phyloP scores from a whole-genome alignment of 1,284 basidiomycete species.

The Rugiboletus extremiorientalis region DNA sequence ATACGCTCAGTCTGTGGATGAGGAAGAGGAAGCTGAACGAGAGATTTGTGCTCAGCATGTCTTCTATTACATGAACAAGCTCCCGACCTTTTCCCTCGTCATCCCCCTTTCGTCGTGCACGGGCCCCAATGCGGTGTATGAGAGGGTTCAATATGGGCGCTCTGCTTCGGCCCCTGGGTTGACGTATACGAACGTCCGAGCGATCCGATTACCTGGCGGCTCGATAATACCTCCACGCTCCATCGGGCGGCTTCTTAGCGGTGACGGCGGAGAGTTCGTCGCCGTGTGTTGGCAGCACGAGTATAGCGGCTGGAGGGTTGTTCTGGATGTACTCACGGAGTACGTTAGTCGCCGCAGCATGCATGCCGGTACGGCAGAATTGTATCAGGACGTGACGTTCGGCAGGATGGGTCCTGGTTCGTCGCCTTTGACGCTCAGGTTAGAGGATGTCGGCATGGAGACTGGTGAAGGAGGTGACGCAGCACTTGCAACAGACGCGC shows the following conservation, averaged over 20 bases:
- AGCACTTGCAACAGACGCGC: slow-evolving; percentile 62
- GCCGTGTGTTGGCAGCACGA: slow-evolving; percentile 81
- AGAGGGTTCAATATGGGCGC: slow-evolving; percentile 58
- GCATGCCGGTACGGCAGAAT: slow-evolving; percentile 40
- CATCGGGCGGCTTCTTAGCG: slow-evolving; percentile 68
- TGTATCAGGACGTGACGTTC: slow-evolving; percentile 53
- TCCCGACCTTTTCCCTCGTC: slow-evolving; percentile 77
- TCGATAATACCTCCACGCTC: slow-evolving; percentile 66
- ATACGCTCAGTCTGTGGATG: slow-evolving; percentile 34
- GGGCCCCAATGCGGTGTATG: slow-evolving; percentile 67
- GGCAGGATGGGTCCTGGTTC: slow-evolving; percentile 40
- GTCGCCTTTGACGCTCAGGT: slow-evolving; percentile 46
- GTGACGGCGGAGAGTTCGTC: slow-evolving; percentile 66
- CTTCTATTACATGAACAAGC: slow-evolving; percentile 68
- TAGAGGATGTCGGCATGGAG: slow-evolving; percentile 73
- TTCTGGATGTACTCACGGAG: slow-evolving; percentile 75
- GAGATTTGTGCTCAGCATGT: slow-evolving; percentile 61
- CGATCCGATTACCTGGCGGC: slow-evolving; percentile 75
- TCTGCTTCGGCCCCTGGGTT: slow-evolving; percentile 51
- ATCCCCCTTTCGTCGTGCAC: slow-evolving; percentile 59
- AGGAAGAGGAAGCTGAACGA: slow-evolving; percentile 26
- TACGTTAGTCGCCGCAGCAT: slow-evolving; percentile 61
- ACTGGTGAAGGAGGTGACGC: slow-evolving; percentile 57
- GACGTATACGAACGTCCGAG: slow-evolving; percentile 63
- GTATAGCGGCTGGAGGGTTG: slow-evolving; percentile 80